Conservation (phyloP, 2,329 filamentous ascomycete species). For the Colletotrichum incanum region DNA sequence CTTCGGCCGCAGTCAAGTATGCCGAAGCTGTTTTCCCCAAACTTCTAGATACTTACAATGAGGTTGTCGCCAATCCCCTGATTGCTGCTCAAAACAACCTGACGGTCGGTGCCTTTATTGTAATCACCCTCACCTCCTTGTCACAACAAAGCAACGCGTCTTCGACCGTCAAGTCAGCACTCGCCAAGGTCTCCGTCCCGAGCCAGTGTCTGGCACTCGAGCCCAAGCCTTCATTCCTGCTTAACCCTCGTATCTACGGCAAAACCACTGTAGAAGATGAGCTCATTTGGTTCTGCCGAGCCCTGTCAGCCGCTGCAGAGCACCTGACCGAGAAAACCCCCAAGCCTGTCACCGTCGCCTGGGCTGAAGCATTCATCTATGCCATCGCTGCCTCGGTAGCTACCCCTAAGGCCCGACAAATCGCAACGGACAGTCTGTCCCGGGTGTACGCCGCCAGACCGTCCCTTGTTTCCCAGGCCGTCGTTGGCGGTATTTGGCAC, state of each 20-base stretch:
- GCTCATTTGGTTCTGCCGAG: slow-evolving; percentile 81
- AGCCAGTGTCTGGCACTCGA: slow-evolving; percentile 78
- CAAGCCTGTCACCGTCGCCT: slow-evolving; percentile 73
- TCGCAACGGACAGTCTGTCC: slow-evolving; percentile 74
- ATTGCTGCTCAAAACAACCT: slow-evolving; percentile 86
- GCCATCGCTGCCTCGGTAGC: slow-evolving; percentile 76
- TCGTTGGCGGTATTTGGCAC: slow-evolving; percentile 84
- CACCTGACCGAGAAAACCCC: slow-evolving; percentile 65
- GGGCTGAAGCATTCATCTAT: slow-evolving; percentile 91
- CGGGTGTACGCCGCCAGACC: slow-evolving; percentile 75
- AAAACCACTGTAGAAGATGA: slow-evolving; percentile 85
- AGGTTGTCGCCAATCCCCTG: slow-evolving; percentile 83
- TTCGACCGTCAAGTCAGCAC: slow-evolving; percentile 58
- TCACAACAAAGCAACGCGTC: slow-evolving; percentile 70
- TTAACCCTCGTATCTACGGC: slow-evolving; percentile 87
- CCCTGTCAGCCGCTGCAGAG: slow-evolving; percentile 75
- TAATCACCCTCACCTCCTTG: slow-evolving; percentile 74
- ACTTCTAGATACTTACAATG: slow-evolving; percentile 80
- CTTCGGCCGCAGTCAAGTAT: slow-evolving; percentile 62
- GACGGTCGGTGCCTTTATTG: slow-evolving; percentile 84
- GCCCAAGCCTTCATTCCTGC: slow-evolving; percentile 89
- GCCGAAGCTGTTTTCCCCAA: slow-evolving; percentile 68
- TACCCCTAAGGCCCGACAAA: slow-evolving; percentile 74
- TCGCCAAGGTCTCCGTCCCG: slow-evolving; percentile 73
- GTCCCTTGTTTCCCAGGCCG: slow-evolving; percentile 70